Conservation (phyloP, 169 alveolate genomes). For the Ichthyophthirius multifiliis region DNA sequence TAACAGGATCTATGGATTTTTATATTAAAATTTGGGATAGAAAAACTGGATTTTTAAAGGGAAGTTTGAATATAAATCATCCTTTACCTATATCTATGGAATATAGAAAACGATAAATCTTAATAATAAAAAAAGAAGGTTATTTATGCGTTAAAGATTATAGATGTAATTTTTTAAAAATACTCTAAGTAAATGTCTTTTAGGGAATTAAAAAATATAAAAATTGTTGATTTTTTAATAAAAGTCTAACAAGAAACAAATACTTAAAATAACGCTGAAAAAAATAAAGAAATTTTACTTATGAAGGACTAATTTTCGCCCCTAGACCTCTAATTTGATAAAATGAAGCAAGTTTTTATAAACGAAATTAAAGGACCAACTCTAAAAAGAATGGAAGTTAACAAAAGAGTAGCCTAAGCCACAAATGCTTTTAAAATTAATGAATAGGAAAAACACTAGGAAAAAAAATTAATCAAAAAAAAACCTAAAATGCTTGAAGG, state of each 20-base stretch:
- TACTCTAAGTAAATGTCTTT: neutral
- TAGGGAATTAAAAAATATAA: neutral
- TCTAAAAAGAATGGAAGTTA: constrained; percentile 5
- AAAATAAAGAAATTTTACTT: neutral
- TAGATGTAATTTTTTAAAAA: neutral
- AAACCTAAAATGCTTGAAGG: neutral
- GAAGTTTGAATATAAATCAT: neutral
- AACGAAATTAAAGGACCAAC: neutral
- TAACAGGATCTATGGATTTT: neutral
- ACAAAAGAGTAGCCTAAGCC: neutral
- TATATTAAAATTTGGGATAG: neutral
- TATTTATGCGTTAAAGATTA: neutral
- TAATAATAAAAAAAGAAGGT: neutral
- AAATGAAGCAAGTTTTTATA: neutral
- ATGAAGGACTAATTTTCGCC: neutral
- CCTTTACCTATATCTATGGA: neutral
- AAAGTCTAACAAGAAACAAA: neutral
- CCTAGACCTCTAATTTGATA: neutral
- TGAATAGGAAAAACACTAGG: neutral
- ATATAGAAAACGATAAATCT: neutral
- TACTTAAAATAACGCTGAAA: neutral
- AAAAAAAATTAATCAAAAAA: neutral
- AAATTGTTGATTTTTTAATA: neutral
- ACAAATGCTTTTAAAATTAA: neutral
- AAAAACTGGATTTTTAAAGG: neutral